Percentiles rank a stretch among this genome's conserved stretches.
Conservation (phyloP, 2,329 filamentous ascomycete genomes). For the Sclerotinia borealis region DNA sequence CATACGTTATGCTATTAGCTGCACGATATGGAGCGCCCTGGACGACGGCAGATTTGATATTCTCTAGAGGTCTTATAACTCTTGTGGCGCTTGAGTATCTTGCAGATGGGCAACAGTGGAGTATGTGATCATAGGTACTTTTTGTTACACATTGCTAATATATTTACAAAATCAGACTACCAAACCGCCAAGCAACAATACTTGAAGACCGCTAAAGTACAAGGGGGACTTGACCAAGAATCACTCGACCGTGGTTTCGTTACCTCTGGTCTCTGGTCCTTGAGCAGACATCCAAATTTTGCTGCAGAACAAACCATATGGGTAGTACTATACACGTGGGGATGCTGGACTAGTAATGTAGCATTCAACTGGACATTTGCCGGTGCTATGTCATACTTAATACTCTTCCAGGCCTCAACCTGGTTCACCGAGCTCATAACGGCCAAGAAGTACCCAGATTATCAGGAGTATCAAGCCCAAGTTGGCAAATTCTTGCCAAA, state of each 20-base stretch:
- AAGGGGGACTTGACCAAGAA: slow-evolving; percentile 56
- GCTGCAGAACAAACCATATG: slow-evolving; percentile 87
- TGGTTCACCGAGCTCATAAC: slow-evolving; percentile 81
- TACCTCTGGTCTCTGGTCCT: slow-evolving; percentile 77
- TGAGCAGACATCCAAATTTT: slow-evolving; percentile 92
- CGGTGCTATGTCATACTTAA: slow-evolving; percentile 63
- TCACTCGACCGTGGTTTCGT: slow-evolving; percentile 89
- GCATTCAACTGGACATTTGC: slow-evolving; percentile 72
- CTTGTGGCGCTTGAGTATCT: slow-evolving; percentile 66
- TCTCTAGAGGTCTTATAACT: slow-evolving; percentile 48
- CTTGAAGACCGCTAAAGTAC: slow-evolving; percentile 63
- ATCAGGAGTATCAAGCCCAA: slow-evolving; percentile 72
- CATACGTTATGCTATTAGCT: slow-evolving; percentile 74
- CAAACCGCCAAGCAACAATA: slow-evolving; percentile 77
- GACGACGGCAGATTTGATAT: slow-evolving; percentile 49
- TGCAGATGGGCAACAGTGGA: slow-evolving; percentile 91
- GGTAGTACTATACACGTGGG: slow-evolving; percentile 85
- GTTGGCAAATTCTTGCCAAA: slow-evolving; percentile 78
- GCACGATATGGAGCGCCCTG: slow-evolving; percentile 55
- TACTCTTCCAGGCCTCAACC: slow-evolving; percentile 86
- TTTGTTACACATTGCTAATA: not conserved
- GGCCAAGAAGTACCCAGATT: slow-evolving; percentile 79
- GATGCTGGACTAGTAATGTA: slow-evolving; percentile 64
- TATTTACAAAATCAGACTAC: slow-evolving; percentile 49
- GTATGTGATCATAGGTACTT: slow-evolving; percentile 38